Conservation (phyloP, 495 filamentous ascomycete genomes). For the Viridothelium virens region DNA sequence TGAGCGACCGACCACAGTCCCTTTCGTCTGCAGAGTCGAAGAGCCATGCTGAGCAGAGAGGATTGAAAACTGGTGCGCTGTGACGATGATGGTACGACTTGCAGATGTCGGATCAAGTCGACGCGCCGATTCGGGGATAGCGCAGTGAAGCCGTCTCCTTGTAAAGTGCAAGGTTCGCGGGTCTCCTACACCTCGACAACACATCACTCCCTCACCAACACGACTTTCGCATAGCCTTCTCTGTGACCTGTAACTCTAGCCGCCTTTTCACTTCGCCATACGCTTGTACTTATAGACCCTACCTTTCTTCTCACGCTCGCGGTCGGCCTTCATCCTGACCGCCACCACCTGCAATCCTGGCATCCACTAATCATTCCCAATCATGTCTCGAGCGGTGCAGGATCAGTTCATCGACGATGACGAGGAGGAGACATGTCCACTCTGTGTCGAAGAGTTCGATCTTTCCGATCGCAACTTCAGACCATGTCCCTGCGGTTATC, state of each 20-base stretch:
- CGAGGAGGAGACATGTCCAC: conserved; percentile 69
- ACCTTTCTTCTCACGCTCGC: conserved; percentile 20
- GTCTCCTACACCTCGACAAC: conserved; percentile 4
- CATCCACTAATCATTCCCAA: conserved; percentile 12
- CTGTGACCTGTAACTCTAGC: neutral
- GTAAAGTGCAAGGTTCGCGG: conserved; percentile 6
- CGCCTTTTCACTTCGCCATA: neutral
- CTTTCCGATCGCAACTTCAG: conserved; percentile 94
- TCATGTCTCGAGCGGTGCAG: conserved; percentile 65
- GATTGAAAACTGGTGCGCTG: neutral
- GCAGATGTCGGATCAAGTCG: neutral
- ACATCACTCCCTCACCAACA: conserved; percentile 6
- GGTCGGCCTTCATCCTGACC: conserved; percentile 25
- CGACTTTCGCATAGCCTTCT: neutral
- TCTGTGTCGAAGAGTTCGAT: conserved; percentile 98
- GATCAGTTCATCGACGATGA: conserved; percentile 97
- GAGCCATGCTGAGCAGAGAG: conserved; percentile 25
- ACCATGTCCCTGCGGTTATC: conserved; percentile 96
- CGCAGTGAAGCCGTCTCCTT: conserved; percentile 10
- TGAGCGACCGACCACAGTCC: conserved; percentile 24
- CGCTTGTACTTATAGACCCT: conserved; percentile 14
- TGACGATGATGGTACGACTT: neutral
- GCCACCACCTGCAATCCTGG: conserved; percentile 15
- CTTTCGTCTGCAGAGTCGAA: conserved; percentile 25
- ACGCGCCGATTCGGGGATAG: conserved; percentile 5